Base-by-base conservation (phyloP, 2,329 filamentous ascomycete genomes). In the Colletotrichum karsti region DNA sequence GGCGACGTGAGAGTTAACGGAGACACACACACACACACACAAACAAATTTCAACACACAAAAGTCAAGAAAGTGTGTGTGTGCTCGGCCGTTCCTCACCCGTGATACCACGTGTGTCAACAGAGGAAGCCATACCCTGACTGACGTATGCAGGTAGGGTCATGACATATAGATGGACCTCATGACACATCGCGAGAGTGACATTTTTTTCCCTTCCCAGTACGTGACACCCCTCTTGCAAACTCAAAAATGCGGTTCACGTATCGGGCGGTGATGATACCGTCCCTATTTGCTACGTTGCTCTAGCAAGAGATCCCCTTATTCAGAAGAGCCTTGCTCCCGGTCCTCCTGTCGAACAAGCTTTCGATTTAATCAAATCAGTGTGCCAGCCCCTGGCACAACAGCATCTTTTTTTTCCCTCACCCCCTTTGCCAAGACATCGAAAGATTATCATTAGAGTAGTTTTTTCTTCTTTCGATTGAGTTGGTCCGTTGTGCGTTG, bases 361-460 rank as follows among this genome's bases (percentile, higher is more conserved):
- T 67, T 67, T 67, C 44, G 53, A 41, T 54, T 64, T 63, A 54
- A 64, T 67, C 64, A 64, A 67, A 58, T 64, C 64, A 59, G 53
- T 58, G 33, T 28, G 9, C 22, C 30, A 46, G 44, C 60, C 51
- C 22, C 51, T 39, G 46, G 33, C 22, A 28, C 20, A 41, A 28
- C 33, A n/a, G 39, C 18, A n/a, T 37, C 15, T 22, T 53, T 42
- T 33, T 44, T 35, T 44, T n/a, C 24, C 37, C 30, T 35, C 30
- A 64, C 37, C 13, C 46, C 13, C 44, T 33, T 22, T 59, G 53
- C 60, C 60, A 58, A 58, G 30, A 33, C 39, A 20, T 53, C 15
- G 13, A 35, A 53, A 26, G 12, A 58, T 46, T 22, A 28, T 51
- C 33, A 18, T 35, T 24, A 37, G n/a, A 41, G 15, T 39, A 24